A percentile compares a stretch with the other conserved stretches of the same genome.
These are phyloP conservation scores for Syncephalastrum sp. DNA, from an alignment of 371 early-diverging fungal genomes.

Conservation along the genomic window DNA sequence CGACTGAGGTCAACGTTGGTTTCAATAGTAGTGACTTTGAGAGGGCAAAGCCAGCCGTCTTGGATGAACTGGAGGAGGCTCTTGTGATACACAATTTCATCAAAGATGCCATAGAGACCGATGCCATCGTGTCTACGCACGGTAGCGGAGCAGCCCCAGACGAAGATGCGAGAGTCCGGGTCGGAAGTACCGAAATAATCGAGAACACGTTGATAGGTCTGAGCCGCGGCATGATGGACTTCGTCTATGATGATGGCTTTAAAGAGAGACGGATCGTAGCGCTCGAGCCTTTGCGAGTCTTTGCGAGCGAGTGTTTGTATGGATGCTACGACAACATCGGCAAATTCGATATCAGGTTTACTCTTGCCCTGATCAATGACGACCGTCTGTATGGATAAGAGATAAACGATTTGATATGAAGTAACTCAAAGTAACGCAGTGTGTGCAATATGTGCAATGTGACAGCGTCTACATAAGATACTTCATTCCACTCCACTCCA, in stretches of 20 bases:
- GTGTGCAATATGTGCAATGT: no score
- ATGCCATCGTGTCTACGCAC: conserved; percentile 84
- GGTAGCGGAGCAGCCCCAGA: conserved; percentile 96
- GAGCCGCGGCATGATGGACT: conserved; percentile 91
- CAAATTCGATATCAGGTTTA: conserved; percentile 49
- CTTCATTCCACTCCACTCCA: no score
- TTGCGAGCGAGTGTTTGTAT: conserved; percentile 71
- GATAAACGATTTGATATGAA: neutral
- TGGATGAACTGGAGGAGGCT: conserved; percentile 81
- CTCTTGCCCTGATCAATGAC: conserved; percentile 67
- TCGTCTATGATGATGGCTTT: conserved; percentile 91
- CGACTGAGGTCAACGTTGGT: conserved; percentile 58
- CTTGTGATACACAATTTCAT: conserved; percentile 74
- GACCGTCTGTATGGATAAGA: conserved; percentile 39
- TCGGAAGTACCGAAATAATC: conserved; percentile 62
- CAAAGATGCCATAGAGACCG: conserved; percentile 66
- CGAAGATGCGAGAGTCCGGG: conserved; percentile 50
- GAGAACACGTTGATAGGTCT: conserved; percentile 70
- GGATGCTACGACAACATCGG: conserved; percentile 78
- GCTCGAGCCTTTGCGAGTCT: conserved; percentile 49
- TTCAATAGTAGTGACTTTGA: conserved; percentile 66
- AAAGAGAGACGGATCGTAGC: conserved; percentile 74
- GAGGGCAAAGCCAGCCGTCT: conserved; percentile 71
- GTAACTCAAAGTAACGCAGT: no score
- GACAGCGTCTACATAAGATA: no score